Evolutionary conservation across 2,329 filamentous ascomycete species (phyloP).

Genomic region (Botrytis squamosa): DNA sequence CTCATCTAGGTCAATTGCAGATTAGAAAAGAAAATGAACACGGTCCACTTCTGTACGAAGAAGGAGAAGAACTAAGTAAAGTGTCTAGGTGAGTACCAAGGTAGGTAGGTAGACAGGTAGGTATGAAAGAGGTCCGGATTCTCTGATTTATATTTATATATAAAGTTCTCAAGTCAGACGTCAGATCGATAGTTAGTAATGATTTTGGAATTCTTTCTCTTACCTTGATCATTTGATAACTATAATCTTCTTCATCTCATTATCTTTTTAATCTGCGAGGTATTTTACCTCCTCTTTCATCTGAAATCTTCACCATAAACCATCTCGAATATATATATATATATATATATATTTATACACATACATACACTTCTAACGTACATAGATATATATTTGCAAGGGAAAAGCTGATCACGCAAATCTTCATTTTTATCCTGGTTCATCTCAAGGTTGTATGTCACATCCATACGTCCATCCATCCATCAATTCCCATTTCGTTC

Average conservation of each 20-base stretch:
- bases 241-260: background rate
- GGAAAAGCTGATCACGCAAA: background rate
- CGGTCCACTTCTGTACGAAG: background rate
- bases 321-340: background rate
- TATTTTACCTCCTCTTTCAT: background rate
- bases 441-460: background rate
- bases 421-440: slow-evolving; percentile 12
- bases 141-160: background rate
- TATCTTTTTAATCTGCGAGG: background rate
- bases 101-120: background rate
- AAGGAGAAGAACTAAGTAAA: background rate
- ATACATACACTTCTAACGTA: background rate
- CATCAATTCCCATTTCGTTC: background rate
- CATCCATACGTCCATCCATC: background rate
- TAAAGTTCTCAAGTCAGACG: slow-evolving; percentile 5
- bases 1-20: background rate
- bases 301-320: background rate
- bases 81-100: background rate
- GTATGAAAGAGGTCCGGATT: background rate
- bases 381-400: background rate
- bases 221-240: background rate
- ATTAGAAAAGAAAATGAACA: background rate
- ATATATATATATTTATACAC: background rate
- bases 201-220: background rate
- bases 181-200: background rate